These are phyloP conservation scores for Hericium alpestre DNA, from an alignment of 768 basidiomycete genomes.

Conservation along the genomic window DNA sequence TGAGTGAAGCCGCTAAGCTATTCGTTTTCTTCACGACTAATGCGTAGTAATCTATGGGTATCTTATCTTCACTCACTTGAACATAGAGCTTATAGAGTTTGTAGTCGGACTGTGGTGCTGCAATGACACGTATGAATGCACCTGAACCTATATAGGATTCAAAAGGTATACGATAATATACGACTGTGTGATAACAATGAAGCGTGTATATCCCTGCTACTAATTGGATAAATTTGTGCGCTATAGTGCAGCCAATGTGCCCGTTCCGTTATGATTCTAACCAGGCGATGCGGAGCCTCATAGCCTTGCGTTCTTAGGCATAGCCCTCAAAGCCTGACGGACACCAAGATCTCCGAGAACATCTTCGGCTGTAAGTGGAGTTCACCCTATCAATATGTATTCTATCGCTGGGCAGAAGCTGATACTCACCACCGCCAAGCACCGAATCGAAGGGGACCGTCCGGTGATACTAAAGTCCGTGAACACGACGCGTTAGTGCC, in stretches of 20 bases:
- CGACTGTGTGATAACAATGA: neutral
- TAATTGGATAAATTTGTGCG: neutral
- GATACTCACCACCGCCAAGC: conserved; percentile 48
- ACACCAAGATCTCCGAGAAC: conserved; percentile 74
- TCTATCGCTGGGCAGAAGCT: too few species aligned
- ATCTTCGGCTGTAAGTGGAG: conserved; percentile 45
- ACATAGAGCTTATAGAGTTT: too few species aligned
- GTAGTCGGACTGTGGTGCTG: too few species aligned
- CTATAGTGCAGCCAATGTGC: neutral
- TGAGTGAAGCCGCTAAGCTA: too few species aligned
- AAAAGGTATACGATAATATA: neutral
- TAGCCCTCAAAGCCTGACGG: conserved; percentile 64
- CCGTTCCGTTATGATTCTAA: neutral
- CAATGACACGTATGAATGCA: neutral
- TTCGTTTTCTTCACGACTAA: neutral
- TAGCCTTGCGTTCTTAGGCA: conserved; percentile 59
- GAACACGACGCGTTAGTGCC: neutral
- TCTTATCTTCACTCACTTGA: too few species aligned
- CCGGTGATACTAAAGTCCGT: conserved; percentile 43
- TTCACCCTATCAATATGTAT: neutral
- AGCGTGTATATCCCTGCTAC: neutral
- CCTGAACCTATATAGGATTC: neutral
- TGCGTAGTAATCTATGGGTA: conserved; percentile 2
- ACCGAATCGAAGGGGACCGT: conserved; percentile 59
- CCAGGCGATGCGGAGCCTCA: conserved; percentile 18